phyloP scores from a whole-genome alignment of 148 eudicot species.

The Fagopyrum esculentum region DNA sequence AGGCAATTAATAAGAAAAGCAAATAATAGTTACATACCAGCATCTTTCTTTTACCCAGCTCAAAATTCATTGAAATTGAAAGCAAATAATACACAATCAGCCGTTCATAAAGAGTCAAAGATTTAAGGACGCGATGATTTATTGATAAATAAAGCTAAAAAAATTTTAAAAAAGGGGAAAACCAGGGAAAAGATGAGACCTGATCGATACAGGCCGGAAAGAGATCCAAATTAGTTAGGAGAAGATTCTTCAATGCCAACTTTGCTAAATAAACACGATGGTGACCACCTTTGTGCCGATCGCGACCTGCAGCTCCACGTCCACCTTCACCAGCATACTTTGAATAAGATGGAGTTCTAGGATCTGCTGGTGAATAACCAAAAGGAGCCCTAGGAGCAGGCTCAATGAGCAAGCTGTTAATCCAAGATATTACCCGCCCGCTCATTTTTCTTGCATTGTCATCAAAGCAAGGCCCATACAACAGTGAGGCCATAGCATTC shows the following conservation, averaged over 20 bases:
- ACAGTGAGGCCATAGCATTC: constrained; percentile 93
- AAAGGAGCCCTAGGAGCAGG: constrained; percentile 97
- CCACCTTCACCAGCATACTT: constrained; percentile 73
- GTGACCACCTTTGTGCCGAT: constrained; percentile 89
- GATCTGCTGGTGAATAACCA: constrained; percentile 99
- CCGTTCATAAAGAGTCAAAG: not conserved
- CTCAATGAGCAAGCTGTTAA: constrained; percentile 90
- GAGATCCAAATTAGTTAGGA: constrained; percentile 89
- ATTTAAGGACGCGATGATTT: not conserved
- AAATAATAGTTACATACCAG: not conserved
- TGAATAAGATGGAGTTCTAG: constrained; percentile 95
- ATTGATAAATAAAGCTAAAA: not conserved
- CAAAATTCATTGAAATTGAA: not conserved
- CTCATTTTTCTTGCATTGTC: constrained; percentile 99
- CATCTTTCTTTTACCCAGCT: not conserved
- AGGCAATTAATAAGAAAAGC: not conserved
- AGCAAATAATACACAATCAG: not conserved
- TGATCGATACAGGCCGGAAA: constrained; percentile 99
- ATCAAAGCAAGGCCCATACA: constrained; percentile 98
- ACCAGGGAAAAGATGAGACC: constrained; percentile 32
- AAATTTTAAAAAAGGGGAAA: not conserved
- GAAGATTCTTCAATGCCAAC: constrained; percentile 88
- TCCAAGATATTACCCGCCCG: constrained; percentile 94
- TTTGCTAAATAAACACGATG: constrained; percentile 88
- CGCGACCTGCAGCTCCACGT: constrained; percentile 81